Base-by-base conservation (phyloP, 257 asterid genomes). In the Phtheirospermum japonicum region DNA sequence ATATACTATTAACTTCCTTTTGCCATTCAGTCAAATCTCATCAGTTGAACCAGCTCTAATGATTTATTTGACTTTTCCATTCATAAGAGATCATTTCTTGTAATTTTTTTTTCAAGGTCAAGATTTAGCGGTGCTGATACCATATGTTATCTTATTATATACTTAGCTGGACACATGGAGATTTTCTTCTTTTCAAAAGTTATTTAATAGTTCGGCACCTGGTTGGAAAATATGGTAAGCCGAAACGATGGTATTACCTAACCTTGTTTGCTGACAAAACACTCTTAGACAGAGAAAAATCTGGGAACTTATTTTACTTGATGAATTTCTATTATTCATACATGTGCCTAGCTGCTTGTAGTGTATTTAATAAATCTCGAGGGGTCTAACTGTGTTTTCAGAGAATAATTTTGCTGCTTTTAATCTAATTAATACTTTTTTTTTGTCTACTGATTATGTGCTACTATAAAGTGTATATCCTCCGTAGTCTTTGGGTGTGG, bases 361-460 rank as follows among this genome's bases (percentile, higher is more conserved):
- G n/a, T 16, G 40, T 39, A 65, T 50, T 39, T 1, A 23, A 19
- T 36, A 42, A 11, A 40, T 36, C 5, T 57, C 57, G 49, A 17
- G 19, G 65, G 55, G 26, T 52, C 17, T 49, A 23, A 39, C 18
- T 64, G n/a, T 36, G 20, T 59, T 64, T 34, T 51, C 57, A 13
- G 33, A 8, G 13, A 65, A 16, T 54, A 65, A 50, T 37, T 12
- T 60, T 64, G 40, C 56, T 33, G 6, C 39, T 61, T 49, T 36
- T 12, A 16, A 34, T 34, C 32, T 31, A 11, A 9, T 45, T 54
- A 19, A 8, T 52, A 18, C 30, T 40, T 6, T 6, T 11, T 42
- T 59, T 59, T 17, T 17, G 23, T 40, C 67, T 65, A 45, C 63
- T 50, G 13, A 65, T 40, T 12, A 7, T 64, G 10, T 67, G 40